Evolutionary conservation across 108 stramenopile species (phyloP).

Genomic region (Skeletonema costatum): DNA sequence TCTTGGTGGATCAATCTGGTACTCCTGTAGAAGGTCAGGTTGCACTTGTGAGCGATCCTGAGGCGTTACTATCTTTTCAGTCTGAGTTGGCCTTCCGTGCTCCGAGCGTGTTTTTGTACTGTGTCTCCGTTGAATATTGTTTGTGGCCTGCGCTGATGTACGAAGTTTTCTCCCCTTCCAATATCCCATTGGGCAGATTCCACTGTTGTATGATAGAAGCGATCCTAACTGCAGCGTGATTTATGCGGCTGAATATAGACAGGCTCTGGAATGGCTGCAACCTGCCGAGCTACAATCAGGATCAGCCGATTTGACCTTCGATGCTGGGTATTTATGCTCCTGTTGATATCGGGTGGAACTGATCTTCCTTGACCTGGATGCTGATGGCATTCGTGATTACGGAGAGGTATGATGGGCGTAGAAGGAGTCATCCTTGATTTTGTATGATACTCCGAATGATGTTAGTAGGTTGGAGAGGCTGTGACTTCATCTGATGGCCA

Average conservation of each 20-base stretch:
- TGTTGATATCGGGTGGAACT: conserved; percentile 20
- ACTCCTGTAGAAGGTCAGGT: conserved; percentile 6
- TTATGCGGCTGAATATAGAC: background rate
- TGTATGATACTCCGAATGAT: background rate
- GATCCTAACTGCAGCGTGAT: conserved; percentile 18
- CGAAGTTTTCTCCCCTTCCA: conserved; percentile 14
- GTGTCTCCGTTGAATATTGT: conserved; percentile 28
- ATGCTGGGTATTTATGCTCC: conserved; percentile 40
- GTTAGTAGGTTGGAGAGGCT: conserved; percentile 1
- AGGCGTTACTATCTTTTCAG: conserved; percentile 31
- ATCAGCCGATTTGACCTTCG: conserved; percentile 20
- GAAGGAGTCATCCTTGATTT: conserved; percentile 17
- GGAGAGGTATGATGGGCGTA: background rate
- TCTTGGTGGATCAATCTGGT: conserved; percentile 16
- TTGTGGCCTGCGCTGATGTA: conserved; percentile 24
- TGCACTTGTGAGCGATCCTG: conserved; percentile 18
- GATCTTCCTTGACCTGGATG: background rate
- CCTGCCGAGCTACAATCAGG: conserved; percentile 21
- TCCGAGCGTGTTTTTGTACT: too few relatives aligned
- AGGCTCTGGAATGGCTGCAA: conserved; percentile 11
- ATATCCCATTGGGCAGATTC: background rate
- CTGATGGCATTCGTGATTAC: background rate
- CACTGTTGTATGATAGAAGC: background rate
- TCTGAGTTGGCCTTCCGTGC: too few relatives aligned
- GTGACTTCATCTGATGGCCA: conserved; percentile 14